Percentiles rank a stretch among this genome's conserved stretches.
Conservation (phyloP, 164 flowering plant species). For the Liriodendron chinense region DNA sequence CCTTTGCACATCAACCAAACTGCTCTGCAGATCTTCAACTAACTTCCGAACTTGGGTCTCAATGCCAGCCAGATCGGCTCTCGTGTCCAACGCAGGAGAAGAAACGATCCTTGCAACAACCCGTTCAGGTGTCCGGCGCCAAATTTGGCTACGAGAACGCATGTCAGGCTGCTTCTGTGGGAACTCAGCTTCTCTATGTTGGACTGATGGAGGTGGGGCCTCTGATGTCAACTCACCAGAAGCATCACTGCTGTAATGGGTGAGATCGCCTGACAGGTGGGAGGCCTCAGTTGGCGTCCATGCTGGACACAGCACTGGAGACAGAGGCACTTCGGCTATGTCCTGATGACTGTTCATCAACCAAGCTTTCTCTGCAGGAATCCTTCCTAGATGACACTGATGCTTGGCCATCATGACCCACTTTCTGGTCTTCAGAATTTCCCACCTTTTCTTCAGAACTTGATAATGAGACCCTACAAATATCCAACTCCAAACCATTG, state of each 20-base stretch:
- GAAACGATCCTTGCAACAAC: slow-evolving; percentile 57
- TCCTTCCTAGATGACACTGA: slow-evolving; percentile 37
- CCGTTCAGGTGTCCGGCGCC: slow-evolving; percentile 79
- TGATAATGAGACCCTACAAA: slow-evolving; percentile 34
- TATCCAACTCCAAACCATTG: slow-evolving; percentile 49
- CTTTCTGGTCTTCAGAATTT: slow-evolving; percentile 26
- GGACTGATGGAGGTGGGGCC: slow-evolving; percentile 25
- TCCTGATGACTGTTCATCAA: slow-evolving; percentile 17
- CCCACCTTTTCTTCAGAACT: slow-evolving; percentile 41
- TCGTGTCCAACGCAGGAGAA: slow-evolving; percentile 50
- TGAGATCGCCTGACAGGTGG: slow-evolving; percentile 30
- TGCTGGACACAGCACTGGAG: slow-evolving; percentile 15
- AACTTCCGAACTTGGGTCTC: slow-evolving; percentile 63
- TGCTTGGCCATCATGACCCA: slow-evolving; percentile 30
- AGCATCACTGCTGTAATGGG: slow-evolving; percentile 56
- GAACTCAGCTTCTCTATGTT: slow-evolving; percentile 52
- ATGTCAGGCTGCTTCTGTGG: slow-evolving; percentile 39
- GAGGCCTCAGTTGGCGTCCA: slow-evolving; percentile 34
- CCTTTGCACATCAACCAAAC: slow-evolving; percentile 51
- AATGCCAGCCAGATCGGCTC: slow-evolving; percentile 62
- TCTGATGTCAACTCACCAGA: slow-evolving; percentile 61
- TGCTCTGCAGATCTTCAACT: slow-evolving; percentile 37
- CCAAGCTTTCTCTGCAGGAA: slow-evolving; percentile 24
- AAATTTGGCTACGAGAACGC: slow-evolving; percentile 61
- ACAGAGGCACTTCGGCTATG: slow-evolving; percentile 13